Percentiles rank a stretch among this genome's conserved stretches.
These are phyloP conservation scores for Corynascus novoguineensis DNA, from an alignment of 495 filamentous ascomycete species.

Conservation along the genomic window DNA sequence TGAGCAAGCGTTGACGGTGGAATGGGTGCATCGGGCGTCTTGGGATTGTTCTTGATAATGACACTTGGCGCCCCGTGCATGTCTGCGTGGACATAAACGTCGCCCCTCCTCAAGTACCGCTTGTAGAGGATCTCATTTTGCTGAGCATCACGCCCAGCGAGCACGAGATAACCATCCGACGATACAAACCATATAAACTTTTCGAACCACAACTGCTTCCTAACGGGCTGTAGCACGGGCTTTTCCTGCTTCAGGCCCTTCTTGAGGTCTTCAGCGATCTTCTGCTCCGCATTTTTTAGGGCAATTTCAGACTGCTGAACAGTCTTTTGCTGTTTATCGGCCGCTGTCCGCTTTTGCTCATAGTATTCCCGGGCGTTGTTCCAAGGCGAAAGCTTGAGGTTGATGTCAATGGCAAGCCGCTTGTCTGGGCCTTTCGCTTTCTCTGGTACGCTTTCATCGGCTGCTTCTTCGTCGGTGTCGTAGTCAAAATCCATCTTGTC, in stretches of 20 bases:
- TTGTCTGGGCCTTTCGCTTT: constrained; percentile 42
- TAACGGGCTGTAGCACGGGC: constrained; percentile 71
- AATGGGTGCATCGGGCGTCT: constrained; percentile 72
- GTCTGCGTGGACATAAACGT: constrained; percentile 89
- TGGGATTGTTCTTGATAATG: constrained; percentile 77
- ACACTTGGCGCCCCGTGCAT: constrained; percentile 75
- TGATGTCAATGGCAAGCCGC: constrained; percentile 69
- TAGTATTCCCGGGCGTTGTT: constrained; percentile 90
- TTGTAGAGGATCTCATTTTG: constrained; percentile 90
- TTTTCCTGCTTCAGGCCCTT: constrained; percentile 89
- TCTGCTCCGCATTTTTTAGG: constrained; percentile 81
- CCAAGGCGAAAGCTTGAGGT: constrained; percentile 75
- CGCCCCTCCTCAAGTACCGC: constrained; percentile 76
- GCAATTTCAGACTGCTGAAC: constrained; percentile 75
- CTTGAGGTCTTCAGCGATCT: constrained; percentile 78
- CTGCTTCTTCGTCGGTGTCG: constrained; percentile 60
- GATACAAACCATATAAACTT: constrained; percentile 94
- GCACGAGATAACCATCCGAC: constrained; percentile 88
- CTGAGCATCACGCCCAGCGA: constrained; percentile 79
- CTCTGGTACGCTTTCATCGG: constrained; percentile 50
- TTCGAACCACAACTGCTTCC: constrained; percentile 88
- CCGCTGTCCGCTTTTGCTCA: constrained; percentile 75
- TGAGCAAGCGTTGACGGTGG: constrained; percentile 87
- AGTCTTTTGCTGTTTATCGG: constrained; percentile 81
- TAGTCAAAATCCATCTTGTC: constrained; percentile 53